Evolutionary conservation across 2,329 filamentous ascomycete genomes (phyloP).

Genomic region (Curvularia eragrostidis): DNA sequence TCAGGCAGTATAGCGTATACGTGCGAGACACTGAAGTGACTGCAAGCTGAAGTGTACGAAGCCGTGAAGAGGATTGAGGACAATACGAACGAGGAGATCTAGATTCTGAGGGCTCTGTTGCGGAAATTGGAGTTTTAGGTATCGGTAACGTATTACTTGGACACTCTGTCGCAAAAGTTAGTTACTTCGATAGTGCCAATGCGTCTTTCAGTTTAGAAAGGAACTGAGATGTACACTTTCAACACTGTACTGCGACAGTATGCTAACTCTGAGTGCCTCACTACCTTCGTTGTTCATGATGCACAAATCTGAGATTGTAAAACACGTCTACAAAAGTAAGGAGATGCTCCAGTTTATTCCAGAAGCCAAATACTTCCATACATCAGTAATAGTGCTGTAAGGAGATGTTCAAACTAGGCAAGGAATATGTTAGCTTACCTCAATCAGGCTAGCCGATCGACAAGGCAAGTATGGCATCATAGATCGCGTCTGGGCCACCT

Average conservation of each 20-base stretch:
- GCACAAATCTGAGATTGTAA: not conserved
- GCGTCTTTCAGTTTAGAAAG: no score
- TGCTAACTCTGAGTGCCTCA: not conserved
- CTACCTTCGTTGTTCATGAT: not conserved
- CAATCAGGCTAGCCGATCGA: conserved; percentile 28
- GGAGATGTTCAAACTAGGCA: not conserved
- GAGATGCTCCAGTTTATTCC: not conserved
- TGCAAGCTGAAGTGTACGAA: not conserved
- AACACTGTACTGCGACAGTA: not conserved
- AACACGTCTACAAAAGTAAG: not conserved
- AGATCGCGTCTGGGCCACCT: conserved; percentile 31
- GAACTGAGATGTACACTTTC: not conserved
- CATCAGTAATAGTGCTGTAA: not conserved
- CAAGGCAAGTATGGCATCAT: conserved; percentile 41
- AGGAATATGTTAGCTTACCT: conserved; percentile 1
- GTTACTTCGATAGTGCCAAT: no score
- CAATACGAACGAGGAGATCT: not conserved
- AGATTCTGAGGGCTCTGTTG: conserved; percentile 4
- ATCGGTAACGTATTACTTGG: not conserved
- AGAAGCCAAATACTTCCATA: not conserved
- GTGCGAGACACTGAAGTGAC: not conserved
- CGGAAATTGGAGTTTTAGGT: not conserved
- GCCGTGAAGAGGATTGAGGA: not conserved
- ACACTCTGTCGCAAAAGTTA: no score
- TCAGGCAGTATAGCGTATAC: conserved; percentile 2